phyloP scores from a whole-genome alignment of 2,329 filamentous ascomycete species.

The Phaeoacremonium minimum region DNA sequence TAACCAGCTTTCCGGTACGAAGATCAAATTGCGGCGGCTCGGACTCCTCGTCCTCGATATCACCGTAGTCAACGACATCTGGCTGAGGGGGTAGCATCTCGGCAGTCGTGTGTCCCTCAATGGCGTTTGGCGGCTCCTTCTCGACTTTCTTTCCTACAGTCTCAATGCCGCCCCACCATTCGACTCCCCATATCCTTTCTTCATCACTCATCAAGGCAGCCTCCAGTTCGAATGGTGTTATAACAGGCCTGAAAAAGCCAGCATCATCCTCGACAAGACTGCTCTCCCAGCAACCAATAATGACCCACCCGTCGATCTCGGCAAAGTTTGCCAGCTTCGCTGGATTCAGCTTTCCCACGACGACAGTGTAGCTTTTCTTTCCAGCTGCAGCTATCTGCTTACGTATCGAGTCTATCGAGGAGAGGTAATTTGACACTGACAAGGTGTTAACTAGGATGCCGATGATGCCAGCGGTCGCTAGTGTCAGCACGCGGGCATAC shows the following conservation, averaged over 20 bases:
- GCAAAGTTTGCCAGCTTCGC: conserved; percentile 96
- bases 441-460: conserved; percentile 96
- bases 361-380: conserved; percentile 94
- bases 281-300: conserved; percentile 97
- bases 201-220: conserved; percentile 72
- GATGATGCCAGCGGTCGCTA: conserved; percentile 78
- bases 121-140: conserved; percentile 17
- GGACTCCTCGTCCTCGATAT: conserved; percentile 62
- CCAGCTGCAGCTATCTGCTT: conserved; percentile 70
- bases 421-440: conserved; percentile 84
- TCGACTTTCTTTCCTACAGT: conserved; percentile 46
- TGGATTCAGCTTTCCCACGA: conserved; percentile 93
- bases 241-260: conserved; percentile 81
- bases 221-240: conserved; percentile 92
- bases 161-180: conserved; percentile 87
- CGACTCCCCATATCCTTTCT: conserved; percentile 76
- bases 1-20: conserved; percentile 78
- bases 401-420: conserved; percentile 71
- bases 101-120: conserved; percentile 5
- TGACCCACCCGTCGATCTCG: conserved; percentile 94
- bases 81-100: conserved; percentile 12
- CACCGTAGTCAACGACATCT: conserved; percentile 30
- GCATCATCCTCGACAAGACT: conserved; percentile 78
- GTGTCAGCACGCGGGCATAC: conserved; percentile 78
- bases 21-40: conserved; percentile 89